Conservation (phyloP, 2,329 filamentous ascomycete genomes). For the Fusarium sp. region DNA sequence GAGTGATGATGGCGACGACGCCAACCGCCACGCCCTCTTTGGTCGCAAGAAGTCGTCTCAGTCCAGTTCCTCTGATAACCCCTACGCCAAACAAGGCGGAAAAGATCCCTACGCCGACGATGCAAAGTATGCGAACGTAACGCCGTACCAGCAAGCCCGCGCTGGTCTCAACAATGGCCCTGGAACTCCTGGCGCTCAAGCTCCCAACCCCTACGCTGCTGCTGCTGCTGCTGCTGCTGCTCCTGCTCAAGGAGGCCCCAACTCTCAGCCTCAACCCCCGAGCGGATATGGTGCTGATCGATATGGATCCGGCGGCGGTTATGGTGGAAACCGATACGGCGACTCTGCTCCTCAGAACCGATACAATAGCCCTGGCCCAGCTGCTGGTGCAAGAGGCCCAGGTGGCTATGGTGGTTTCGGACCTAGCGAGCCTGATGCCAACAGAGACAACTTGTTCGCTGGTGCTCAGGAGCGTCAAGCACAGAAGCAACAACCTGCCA, state of each 20-base stretch:
- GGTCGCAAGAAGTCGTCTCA: conserved; percentile 65
- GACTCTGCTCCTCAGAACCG: conserved; percentile 65
- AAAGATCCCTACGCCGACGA: conserved; percentile 67
- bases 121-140: conserved; percentile 60
- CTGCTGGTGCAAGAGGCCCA: conserved; percentile 58
- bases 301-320: conserved; percentile 63
- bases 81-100: conserved; percentile 66
- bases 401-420: conserved; percentile 74
- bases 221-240: conserved; percentile 38
- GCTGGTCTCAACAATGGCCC: conserved; percentile 53
- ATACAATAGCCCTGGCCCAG: conserved; percentile 59
- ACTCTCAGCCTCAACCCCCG: conserved; percentile 43
- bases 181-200: conserved; percentile 45
- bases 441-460: conserved; percentile 73
- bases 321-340: conserved; percentile 67
- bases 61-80: conserved; percentile 63
- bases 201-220: conserved; percentile 38
- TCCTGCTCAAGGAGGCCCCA: conserved; percentile 38
- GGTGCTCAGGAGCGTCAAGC: conserved; percentile 65
- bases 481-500: conserved; percentile 51
- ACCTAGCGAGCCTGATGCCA: conserved; percentile 61
- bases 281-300: conserved; percentile 66
- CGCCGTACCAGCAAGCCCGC: conserved; percentile 60
- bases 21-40: conserved; percentile 65
- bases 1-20: conserved; percentile 62